Base-by-base conservation (phyloP, 2,329 filamentous ascomycete genomes). In the Cryphonectria naterciae region DNA sequence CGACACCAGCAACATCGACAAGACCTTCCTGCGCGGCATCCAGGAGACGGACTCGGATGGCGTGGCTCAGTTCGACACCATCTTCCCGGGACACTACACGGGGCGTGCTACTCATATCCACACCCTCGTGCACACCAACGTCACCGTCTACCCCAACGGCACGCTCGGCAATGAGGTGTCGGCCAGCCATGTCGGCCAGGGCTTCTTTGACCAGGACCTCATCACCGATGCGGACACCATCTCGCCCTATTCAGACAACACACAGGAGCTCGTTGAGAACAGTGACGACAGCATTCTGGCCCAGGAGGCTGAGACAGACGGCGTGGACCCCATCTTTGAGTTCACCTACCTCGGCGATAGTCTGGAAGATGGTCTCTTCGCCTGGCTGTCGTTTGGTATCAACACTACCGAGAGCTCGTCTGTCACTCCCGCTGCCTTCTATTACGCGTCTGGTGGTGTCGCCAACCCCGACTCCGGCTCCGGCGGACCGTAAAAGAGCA, bases 41-140 rank as follows among this genome's bases (percentile, higher is more conserved):
- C 81, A 82, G 73, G 77, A 77, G 25, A 82, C 81, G 15, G 80
- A 83, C 62, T 65, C 68, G 4, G 79, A 83, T 37, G 82, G 81
- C 8, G 77, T 83, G 10, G 81, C 78, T 8, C 76, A 78, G n/a
- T 82, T 83, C 73, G 78, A 82, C 60, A 80, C 78, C 19, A 77
- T 82, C 64, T 79, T 85, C 76, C 83, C 83, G 0, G 83, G 83
- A n/a, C 83, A 85, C 76, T 85, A 85, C 73, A 75, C 78, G 0
- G 82, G 81, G 1, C 82, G 84, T 13, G 82, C 84, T 6, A 84
- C 80, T 2, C 84, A 86, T 74, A 83, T 82, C 37, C 84, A 86
- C 75, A 76, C 76, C 76, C 71, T 70, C 54, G 52, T 72, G 17
- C 69, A 71, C 68, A 68, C 70, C n/a, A 89, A 11, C 77, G 74